Conservation (phyloP, 139 green algal species). For the Picochlorum sp. region DNA sequence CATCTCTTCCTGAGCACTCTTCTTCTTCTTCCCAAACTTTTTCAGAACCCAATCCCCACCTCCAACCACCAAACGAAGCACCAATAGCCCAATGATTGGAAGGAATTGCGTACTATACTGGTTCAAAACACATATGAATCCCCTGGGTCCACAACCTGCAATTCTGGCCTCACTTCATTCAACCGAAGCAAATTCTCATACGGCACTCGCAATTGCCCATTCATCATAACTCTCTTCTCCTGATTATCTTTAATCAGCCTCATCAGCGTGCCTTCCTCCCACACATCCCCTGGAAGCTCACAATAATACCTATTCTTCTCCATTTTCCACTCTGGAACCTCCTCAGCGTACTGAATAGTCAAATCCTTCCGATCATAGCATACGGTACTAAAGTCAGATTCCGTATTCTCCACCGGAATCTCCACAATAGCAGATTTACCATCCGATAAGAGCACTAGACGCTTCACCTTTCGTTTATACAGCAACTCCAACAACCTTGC, state of each 20-base stretch:
- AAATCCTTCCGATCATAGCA: slow-evolving; percentile 20
- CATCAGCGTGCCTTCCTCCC: slow-evolving; percentile 56
- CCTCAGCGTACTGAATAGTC: slow-evolving; percentile 37
- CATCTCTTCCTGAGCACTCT: slow-evolving; percentile 37
- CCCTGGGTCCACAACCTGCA: slow-evolving; percentile 47
- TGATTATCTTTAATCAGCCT: slow-evolving; percentile 44
- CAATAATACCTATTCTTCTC: slow-evolving; percentile 68
- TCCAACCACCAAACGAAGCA: slow-evolving; percentile 31
- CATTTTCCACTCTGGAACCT: slow-evolving; percentile 52
- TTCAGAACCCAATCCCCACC: slow-evolving; percentile 20
- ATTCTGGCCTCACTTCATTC: slow-evolving; percentile 45
- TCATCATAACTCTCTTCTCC: slow-evolving; percentile 20
- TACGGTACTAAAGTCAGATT: slow-evolving; percentile 15
- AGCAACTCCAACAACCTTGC: slow-evolving; percentile 53
- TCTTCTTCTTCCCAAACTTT: slow-evolving; percentile 36
- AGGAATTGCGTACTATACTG: slow-evolving; percentile 41
- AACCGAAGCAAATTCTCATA: slow-evolving; percentile 19
- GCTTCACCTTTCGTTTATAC: slow-evolving; percentile 42
- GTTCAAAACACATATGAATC: slow-evolving; percentile 47
- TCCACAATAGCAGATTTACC: slow-evolving; percentile 61
- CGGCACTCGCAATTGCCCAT: slow-evolving; percentile 5
- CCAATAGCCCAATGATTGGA: slow-evolving; percentile 41
- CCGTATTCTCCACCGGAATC: slow-evolving; percentile 41
- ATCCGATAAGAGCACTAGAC: slow-evolving; percentile 51
- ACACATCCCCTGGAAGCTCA: slow-evolving; percentile 65